Evolutionary conservation across 192 early-diverging fungal species (phyloP).

Genomic region (Backusella psychrophila): DNA sequence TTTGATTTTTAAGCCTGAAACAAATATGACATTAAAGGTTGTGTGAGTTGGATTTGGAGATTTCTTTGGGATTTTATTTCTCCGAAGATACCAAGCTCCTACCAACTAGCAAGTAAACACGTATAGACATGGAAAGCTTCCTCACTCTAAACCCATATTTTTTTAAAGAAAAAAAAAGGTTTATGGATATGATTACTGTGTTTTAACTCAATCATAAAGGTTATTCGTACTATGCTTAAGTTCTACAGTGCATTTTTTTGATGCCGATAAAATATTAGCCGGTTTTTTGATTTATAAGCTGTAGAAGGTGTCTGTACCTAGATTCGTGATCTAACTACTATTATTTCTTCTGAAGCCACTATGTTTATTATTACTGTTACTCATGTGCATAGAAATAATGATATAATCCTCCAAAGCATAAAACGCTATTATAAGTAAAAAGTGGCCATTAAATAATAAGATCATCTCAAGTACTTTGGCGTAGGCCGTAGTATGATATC

Average conservation of each 20-base stretch:
- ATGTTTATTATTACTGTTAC: background rate
- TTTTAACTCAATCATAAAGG: background rate
- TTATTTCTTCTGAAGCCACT: background rate
- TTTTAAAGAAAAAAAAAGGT: background rate
- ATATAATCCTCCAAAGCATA: background rate
- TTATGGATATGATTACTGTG: background rate
- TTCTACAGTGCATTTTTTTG: background rate
- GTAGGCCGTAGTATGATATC: no score
- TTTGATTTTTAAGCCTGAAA: background rate
- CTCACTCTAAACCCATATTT: background rate
- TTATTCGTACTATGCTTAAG: background rate
- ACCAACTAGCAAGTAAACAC: background rate
- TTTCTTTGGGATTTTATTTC: background rate
- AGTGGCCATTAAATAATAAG: background rate
- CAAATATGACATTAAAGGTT: background rate
- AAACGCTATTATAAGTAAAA: background rate
- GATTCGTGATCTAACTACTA: background rate
- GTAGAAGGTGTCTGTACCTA: background rate
- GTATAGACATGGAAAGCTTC: background rate
- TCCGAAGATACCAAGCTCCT: background rate
- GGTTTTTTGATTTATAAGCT: background rate
- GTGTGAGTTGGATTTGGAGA: background rate
- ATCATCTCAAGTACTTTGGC: background rate
- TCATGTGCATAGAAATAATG: background rate
- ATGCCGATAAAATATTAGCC: background rate